Conservation (phyloP, 345 rosid species). For the Nephelium lappaceum region DNA sequence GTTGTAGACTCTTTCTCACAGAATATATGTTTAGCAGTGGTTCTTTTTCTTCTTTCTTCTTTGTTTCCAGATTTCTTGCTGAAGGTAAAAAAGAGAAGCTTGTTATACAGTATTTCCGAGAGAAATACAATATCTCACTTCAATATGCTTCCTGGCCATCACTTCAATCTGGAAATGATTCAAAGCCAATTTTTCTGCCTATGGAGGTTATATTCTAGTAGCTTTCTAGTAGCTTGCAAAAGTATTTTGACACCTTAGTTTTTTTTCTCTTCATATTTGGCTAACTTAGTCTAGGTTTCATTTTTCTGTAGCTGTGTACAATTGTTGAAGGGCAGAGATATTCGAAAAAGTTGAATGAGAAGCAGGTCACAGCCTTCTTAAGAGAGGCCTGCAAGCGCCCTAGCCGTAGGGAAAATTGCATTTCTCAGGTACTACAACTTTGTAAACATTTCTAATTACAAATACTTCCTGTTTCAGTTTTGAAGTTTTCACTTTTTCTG, state of each 20-base stretch:
- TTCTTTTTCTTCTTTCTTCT: slow-evolving; percentile 8
- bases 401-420: slow-evolving; percentile 25
- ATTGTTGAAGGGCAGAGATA: slow-evolving; percentile 68
- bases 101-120: slow-evolving; percentile 55
- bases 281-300: neutral
- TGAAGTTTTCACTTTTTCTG: neutral
- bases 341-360: slow-evolving; percentile 56
- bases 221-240: neutral
- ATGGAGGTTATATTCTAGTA: slow-evolving; percentile 63
- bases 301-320: slow-evolving; percentile 48
- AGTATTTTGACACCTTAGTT: neutral
- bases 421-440: slow-evolving; percentile 26
- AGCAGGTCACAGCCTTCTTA: slow-evolving; percentile 56
- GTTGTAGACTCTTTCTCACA: neutral
- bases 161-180: slow-evolving; percentile 59
- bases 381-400: slow-evolving; percentile 81
- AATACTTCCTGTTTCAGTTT: neutral
- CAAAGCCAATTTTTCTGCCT: slow-evolving; percentile 58
- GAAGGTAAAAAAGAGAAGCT: slow-evolving; percentile 42
- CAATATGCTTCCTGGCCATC: slow-evolving; percentile 49
- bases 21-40: neutral
- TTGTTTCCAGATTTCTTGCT: slow-evolving; percentile 47
- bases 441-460: neutral
- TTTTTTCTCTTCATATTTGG: neutral
- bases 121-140: slow-evolving; percentile 47